phyloP scores from a whole-genome alignment of 177 flowering plant genomes.

The Tripterygium wilfordii region DNA sequence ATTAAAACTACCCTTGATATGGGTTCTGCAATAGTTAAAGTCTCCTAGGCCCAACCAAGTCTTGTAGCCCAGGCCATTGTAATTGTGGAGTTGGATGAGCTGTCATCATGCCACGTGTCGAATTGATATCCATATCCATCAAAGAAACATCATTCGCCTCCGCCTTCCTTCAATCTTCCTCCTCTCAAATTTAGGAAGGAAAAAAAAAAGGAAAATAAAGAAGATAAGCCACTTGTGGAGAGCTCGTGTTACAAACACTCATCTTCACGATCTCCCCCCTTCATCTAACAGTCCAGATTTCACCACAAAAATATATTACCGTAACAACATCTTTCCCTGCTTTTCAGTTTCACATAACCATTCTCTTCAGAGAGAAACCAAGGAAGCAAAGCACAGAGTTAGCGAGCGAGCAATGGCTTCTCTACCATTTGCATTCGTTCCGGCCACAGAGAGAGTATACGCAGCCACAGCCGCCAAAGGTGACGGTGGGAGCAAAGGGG shows the following conservation, averaged over 20 bases:
- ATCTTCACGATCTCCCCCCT: conserved; percentile 1
- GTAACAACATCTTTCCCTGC: background rate
- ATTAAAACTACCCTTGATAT: too few relatives aligned
- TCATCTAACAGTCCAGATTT: conserved; percentile 23
- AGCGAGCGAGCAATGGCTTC: conserved; percentile 34
- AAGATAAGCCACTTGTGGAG: conserved; percentile 62
- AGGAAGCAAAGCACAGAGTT: background rate
- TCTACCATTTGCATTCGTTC: conserved; percentile 24
- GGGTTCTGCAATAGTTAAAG: too few relatives aligned
- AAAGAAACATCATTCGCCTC: conserved; percentile 8
- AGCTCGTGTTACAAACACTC: conserved; percentile 30
- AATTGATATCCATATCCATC: conserved; percentile 8
- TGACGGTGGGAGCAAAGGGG: conserved; percentile 42
- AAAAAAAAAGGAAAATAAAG: background rate
- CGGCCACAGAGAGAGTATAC: conserved; percentile 32
- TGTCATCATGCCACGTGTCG: conserved; percentile 16
- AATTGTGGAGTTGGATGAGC: too few relatives aligned
- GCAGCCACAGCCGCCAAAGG: conserved; percentile 53
- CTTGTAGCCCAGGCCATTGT: too few relatives aligned
- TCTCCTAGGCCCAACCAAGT: too few relatives aligned
- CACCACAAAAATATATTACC: conserved; percentile 12
- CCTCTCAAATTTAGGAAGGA: conserved; percentile 1
- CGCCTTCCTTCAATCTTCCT: conserved; percentile 3
- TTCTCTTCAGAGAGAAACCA: background rate
- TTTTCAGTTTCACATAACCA: background rate